A percentile compares a stretch with the other conserved stretches of the same genome.
phyloP scores from a whole-genome alignment of 129 eudicot species.

The Scalesia atractyloides region DNA sequence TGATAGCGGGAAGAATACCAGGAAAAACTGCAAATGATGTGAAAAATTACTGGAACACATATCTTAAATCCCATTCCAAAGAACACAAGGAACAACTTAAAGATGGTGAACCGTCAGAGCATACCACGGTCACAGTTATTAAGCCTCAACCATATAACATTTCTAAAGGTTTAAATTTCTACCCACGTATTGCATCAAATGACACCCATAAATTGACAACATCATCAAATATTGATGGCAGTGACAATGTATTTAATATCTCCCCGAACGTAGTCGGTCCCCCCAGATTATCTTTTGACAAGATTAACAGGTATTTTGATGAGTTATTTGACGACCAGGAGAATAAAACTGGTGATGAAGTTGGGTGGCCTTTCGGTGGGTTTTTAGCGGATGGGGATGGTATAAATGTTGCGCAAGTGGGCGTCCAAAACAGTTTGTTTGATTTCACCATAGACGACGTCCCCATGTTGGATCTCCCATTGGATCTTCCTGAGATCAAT shows the following conservation, averaged over 20 bases:
- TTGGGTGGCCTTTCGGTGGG: constrained; percentile 26
- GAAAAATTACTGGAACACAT: constrained; percentile 64
- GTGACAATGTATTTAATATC: neutral
- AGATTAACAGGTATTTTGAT: neutral
- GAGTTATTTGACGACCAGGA: constrained; percentile 24
- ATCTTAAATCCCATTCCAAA: constrained; percentile 21
- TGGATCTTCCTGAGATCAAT: neutral
- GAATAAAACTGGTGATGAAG: neutral
- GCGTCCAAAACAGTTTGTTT: constrained; percentile 4
- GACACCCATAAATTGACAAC: neutral
- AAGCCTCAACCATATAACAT: constrained; percentile 48
- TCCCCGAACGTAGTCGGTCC: neutral
- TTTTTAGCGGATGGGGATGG: neutral
- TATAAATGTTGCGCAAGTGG: neutral
- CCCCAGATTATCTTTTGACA: neutral
- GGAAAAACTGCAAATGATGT: constrained; percentile 73
- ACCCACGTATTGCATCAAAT: neutral
- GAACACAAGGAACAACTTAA: constrained; percentile 7
- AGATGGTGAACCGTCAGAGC: constrained; percentile 19
- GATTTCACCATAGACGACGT: constrained; percentile 15
- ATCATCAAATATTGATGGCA: neutral
- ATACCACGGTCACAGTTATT: constrained; percentile 9
- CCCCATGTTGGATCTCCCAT: constrained; percentile 31
- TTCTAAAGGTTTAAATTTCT: constrained; percentile 13
- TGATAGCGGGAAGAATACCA: constrained; percentile 64